A percentile compares a stretch with the other conserved stretches of the same genome.
Conservation (phyloP, 2,329 filamentous ascomycete genomes). For the Aureobasidium namibiae region DNA sequence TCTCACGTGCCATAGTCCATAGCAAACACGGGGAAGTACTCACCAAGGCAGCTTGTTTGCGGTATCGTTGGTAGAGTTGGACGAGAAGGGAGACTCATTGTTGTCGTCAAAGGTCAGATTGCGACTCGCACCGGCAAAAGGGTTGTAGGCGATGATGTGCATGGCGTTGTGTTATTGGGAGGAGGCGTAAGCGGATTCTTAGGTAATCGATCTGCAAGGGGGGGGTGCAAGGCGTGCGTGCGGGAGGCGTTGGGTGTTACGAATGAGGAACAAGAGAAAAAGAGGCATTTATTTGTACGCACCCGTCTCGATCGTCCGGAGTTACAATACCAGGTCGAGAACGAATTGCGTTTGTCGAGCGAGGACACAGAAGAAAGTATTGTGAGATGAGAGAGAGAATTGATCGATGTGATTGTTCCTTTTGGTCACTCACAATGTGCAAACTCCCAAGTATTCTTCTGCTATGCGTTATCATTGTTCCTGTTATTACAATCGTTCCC, state of each 20-base stretch:
- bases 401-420: not conserved
- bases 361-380: not conserved
- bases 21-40: not conserved
- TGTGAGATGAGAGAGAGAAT: not conserved
- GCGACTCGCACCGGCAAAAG: not conserved
- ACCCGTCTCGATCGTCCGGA: not conserved
- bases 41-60: not conserved
- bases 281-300: slow-evolving; percentile 2
- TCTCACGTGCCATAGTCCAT: not conserved
- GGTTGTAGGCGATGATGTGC: not conserved
- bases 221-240: not conserved
- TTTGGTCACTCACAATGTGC: not conserved
- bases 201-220: slow-evolving; percentile 3
- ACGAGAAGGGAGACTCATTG: not conserved
- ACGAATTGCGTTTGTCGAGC: not conserved
- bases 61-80: not conserved
- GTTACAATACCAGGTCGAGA: not conserved
- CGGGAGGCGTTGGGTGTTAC: not conserved
- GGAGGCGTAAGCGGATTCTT: not conserved
- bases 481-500: not conserved
- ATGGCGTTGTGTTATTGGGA: not conserved
- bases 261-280: not conserved
- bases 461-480: slow-evolving; percentile 7
- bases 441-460: not conserved
- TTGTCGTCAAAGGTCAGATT: not conserved